Percentiles rank a stretch among this genome's conserved stretches.
Evolutionary conservation across 2,329 filamentous ascomycete genomes (phyloP).

Genomic region (Fusarium verticillioides): DNA sequence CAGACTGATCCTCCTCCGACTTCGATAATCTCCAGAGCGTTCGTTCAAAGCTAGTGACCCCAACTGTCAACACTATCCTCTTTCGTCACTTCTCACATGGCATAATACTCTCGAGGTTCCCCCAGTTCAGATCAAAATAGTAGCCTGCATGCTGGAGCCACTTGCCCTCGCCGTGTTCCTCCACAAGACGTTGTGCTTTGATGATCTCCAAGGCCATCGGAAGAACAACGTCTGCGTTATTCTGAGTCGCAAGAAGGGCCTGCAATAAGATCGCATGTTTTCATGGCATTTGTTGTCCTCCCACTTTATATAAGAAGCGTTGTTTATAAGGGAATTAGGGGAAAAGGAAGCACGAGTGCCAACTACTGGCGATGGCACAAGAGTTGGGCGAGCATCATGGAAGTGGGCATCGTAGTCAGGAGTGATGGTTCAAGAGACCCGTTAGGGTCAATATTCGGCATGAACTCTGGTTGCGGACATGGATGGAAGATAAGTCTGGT

Average conservation of each 20-base stretch:
- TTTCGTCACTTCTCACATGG: neutral
- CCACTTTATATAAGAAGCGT: neutral
- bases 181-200: no score
- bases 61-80: neutral
- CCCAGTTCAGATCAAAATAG: no score
- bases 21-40: neutral
- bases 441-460: neutral
- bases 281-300: neutral
- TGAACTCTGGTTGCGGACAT: neutral
- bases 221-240: no score
- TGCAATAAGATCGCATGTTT: neutral
- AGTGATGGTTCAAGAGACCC: neutral
- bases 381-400: neutral
- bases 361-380: neutral
- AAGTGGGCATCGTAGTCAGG: neutral
- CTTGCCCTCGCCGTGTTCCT: no score
- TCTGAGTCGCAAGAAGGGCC: no score
- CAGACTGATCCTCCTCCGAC: neutral
- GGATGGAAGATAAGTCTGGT: neutral
- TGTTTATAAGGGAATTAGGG: neutral
- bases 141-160: no score
- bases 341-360: neutral
- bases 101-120: no score
- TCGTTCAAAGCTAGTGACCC: neutral
- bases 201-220: no score